Evolutionary conservation across 257 asterid genomes (phyloP).

Genomic region (Solanum pinnatisectum): DNA sequence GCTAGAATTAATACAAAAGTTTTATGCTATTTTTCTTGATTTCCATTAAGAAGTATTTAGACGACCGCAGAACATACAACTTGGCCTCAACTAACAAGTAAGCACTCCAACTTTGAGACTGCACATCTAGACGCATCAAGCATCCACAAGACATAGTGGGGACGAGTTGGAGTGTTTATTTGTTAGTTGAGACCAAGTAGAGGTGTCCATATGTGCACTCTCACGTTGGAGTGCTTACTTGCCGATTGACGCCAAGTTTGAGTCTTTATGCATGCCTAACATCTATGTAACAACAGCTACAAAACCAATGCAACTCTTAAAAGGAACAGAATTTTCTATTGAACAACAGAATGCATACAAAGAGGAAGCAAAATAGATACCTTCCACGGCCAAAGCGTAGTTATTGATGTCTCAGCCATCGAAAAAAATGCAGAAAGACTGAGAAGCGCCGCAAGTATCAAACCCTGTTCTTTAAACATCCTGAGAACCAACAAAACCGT

Average conservation of each 20-base stretch:
- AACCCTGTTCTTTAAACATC: conserved; percentile 85
- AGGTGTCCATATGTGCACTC: not conserved
- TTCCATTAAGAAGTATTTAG: not conserved
- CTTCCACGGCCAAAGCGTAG: conserved; percentile 99
- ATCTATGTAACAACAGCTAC: not conserved
- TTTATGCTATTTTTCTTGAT: not conserved
- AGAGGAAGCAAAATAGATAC: conserved; percentile 18
- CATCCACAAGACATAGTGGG: not conserved
- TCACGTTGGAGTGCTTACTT: not conserved
- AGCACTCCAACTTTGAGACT: not conserved
- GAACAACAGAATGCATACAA: not conserved
- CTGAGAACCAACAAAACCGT: conserved; percentile 62
- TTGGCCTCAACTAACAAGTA: not conserved
- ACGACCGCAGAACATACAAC: not conserved
- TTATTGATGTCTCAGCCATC: conserved; percentile 97
- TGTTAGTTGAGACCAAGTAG: not conserved
- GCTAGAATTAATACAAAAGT: not conserved
- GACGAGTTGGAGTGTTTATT: not conserved
- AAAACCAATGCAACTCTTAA: not conserved
- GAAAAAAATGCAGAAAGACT: conserved; percentile 97
- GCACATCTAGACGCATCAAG: not conserved
- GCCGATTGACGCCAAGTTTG: not conserved
- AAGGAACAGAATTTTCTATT: not conserved
- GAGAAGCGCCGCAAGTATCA: conserved; percentile 67
- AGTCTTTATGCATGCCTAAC: not conserved